phyloP scores from a whole-genome alignment of 768 basidiomycete species.

The Saitozyma podzolica region DNA sequence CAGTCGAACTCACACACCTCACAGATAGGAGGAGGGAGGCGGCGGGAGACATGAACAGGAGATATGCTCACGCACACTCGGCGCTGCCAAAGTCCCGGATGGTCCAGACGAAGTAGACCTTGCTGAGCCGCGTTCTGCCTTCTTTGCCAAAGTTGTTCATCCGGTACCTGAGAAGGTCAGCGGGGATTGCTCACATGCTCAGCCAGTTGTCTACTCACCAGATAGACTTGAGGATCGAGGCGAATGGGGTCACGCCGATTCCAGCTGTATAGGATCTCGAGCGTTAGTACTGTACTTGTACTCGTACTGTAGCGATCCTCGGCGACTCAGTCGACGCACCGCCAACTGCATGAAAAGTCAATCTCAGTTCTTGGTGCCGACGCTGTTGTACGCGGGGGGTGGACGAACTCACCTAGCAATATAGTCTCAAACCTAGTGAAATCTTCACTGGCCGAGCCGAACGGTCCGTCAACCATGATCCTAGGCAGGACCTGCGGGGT shows the following conservation, averaged over 20 bases:
- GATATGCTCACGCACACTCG: conserved; percentile 46
- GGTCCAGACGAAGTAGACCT: conserved; percentile 86
- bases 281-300: neutral
- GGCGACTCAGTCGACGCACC: conserved; percentile 19
- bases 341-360: conserved; percentile 58
- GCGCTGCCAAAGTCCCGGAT: conserved; percentile 78
- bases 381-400: too few relatives aligned
- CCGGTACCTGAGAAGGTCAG: conserved; percentile 60
- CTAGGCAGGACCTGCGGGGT: conserved; percentile 70
- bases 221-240: conserved; percentile 79
- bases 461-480: conserved; percentile 92
- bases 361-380: too few relatives aligned
- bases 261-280: conserved; percentile 60
- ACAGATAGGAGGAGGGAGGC: too few relatives aligned
- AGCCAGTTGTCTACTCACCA: conserved; percentile 57
- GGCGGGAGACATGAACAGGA: too few relatives aligned
- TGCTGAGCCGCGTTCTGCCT: conserved; percentile 78
- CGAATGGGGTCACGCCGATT: conserved; percentile 95
- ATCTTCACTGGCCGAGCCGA: conserved; percentile 88
- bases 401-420: conserved; percentile 56
- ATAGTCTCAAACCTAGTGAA: conserved; percentile 83
- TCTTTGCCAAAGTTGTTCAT: conserved; percentile 77
- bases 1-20: neutral
- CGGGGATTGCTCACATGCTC: conserved; percentile 4
- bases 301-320: neutral